phyloP scores from a whole-genome alignment of 176 grass and related monocot species.

The Ensete ventricosum region DNA sequence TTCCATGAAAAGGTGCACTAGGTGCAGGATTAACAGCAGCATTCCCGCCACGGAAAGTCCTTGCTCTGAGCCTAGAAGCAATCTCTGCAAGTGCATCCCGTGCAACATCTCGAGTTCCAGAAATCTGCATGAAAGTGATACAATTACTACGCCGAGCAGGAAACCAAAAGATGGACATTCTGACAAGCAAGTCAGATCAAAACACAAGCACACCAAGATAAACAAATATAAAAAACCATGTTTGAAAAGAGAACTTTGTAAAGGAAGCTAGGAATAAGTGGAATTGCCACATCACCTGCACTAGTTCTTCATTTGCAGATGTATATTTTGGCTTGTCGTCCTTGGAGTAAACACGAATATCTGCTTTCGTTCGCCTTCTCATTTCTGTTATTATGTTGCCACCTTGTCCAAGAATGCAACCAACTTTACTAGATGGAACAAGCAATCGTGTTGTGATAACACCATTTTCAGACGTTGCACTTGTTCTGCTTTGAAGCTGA shows the following conservation, averaged over 20 bases:
- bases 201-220: no score
- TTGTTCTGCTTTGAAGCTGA: constrained; percentile 69
- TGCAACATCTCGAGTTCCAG: constrained; percentile 46
- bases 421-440: constrained; percentile 89
- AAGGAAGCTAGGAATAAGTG: neutral
- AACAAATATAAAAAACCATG: neutral
- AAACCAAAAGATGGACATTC: constrained; percentile 19
- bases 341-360: constrained; percentile 87
- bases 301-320: constrained; percentile 78
- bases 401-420: constrained; percentile 89
- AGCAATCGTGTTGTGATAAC: constrained; percentile 65
- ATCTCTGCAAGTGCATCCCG: constrained; percentile 56
- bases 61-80: constrained; percentile 66
- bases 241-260: neutral
- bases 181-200: neutral
- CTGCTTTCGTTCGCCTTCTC: constrained; percentile 74
- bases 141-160: constrained; percentile 33
- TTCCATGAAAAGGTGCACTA: constrained; percentile 38
- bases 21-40: constrained; percentile 31
- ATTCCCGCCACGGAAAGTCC: constrained; percentile 44
- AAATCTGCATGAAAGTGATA: constrained; percentile 35
- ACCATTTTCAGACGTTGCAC: constrained; percentile 50
- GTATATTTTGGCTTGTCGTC: constrained; percentile 83
- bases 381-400: constrained; percentile 93
- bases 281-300: constrained; percentile 53